These are phyloP conservation scores for Meripilus lineatus DNA, from an alignment of 1,284 basidiomycete species.

Conservation along the genomic window DNA sequence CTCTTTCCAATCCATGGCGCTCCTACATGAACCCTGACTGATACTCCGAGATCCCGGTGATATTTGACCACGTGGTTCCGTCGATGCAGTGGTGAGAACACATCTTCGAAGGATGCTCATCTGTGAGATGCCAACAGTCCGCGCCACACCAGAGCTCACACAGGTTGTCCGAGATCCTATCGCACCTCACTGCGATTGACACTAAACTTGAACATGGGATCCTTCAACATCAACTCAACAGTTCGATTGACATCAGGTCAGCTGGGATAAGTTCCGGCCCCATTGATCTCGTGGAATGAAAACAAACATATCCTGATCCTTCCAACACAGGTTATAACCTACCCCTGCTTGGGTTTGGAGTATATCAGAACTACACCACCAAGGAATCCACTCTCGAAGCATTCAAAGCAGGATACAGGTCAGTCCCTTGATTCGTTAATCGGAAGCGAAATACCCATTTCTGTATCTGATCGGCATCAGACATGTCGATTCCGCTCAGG, in stretches of 20 bases:
- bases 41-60: too few relatives aligned
- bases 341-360: constrained; percentile 79
- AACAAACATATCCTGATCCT: not conserved
- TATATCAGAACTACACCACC: constrained; percentile 67
- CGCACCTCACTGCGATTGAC: not conserved
- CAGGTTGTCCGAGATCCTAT: not conserved
- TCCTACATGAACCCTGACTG: too few relatives aligned
- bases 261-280: not conserved
- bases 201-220: not conserved
- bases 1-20: too few relatives aligned
- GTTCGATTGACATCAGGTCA: constrained; percentile 2
- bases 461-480: constrained; percentile 50
- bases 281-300: not conserved
- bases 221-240: not conserved
- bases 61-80: too few relatives aligned
- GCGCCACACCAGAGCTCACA: too few relatives aligned
- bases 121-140: too few relatives aligned
- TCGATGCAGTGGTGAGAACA: too few relatives aligned
- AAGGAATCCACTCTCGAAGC: constrained; percentile 62
- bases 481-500: constrained; percentile 70
- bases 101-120: too few relatives aligned
- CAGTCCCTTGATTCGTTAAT: constrained; percentile 10
- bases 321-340: constrained; percentile 51
- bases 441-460: not conserved
- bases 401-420: constrained; percentile 74